phyloP scores from a whole-genome alignment of 2,329 filamentous ascomycete species.

The Cladosporium velox region DNA sequence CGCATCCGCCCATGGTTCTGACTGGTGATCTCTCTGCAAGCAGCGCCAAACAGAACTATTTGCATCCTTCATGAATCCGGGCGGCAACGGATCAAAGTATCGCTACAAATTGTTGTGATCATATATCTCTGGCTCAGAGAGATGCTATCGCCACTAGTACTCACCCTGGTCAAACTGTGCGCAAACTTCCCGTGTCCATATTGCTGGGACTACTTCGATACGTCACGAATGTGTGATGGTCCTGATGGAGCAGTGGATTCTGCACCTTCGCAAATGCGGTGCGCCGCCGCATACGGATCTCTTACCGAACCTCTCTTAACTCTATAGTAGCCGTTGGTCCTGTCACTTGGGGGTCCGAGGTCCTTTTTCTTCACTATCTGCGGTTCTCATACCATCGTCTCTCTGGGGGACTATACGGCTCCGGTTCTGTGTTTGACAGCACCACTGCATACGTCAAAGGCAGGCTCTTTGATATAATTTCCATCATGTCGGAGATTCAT shows the following conservation, averaged over 20 bases:
- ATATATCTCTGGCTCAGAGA: background rate
- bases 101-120: background rate
- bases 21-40: background rate
- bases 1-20: background rate
- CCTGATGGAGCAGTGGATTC: constrained; percentile 14
- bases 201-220: constrained; percentile 13
- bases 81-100: background rate
- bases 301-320: background rate
- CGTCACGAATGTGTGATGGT: constrained; percentile 15
- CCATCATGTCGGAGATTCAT: constrained; percentile 8
- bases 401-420: constrained; percentile 1
- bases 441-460: background rate
- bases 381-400: background rate
- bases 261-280: constrained; percentile 13
- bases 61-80: background rate
- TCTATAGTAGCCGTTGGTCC: background rate
- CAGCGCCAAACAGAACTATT: background rate
- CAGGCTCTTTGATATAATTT: background rate
- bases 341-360: background rate
- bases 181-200: constrained; percentile 16
- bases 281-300: constrained; percentile 2
- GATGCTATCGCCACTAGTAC: constrained; percentile 9
- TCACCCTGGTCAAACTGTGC: constrained; percentile 1
- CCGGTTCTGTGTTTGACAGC: background rate
- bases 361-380: background rate